Base-by-base conservation (phyloP, 768 basidiomycete genomes). In the Gymnopilus junonius region DNA sequence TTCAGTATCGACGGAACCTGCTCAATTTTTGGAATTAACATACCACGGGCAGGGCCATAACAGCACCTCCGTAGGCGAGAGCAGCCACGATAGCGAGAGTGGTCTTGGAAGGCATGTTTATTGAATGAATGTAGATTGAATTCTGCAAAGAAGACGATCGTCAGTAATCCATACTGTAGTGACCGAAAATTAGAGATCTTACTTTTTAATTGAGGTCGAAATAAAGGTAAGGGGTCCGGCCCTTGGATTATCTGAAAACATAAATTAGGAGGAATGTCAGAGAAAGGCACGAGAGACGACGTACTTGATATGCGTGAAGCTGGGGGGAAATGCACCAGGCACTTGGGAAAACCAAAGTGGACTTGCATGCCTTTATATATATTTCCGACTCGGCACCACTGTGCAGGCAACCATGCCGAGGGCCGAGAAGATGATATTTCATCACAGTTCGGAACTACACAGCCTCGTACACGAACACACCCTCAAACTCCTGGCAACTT, bases 271-370 rank as follows among this genome's bases (percentile, higher is more conserved):
- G 8, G n/a, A n/a, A 31, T 21, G 32, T 3, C 20, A 8, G 27
- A 23, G 29, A 14, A n/a, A 20, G 15, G 7, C 21, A 37, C 14
- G 14, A n/a, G 27, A 50, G 35, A 5, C 8, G 17, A 65, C 63
- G 21, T 53, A 69, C 68, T 64, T 55, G 51, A 54, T 68, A 60
- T 62, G 63, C 58, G 61, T 60, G 43, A 62, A 63, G 55, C 34
- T n/a, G 63, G 53, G 62, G n/a, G 67, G 65, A 69, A 61, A 65
- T 69, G 68, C 68, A 63, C 68, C 65, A 46, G 68, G 68, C 68
- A 69, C 68, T 69, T 69, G 68, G 55, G 63, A 50, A 69, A 63
- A 11, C 35, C 34, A 42, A 25, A 53, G 39, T 37, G 61, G 32
- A 21, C 15, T 50, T 31, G 25, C 34, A 37, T 12, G 11, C 43